These are phyloP conservation scores for Aurantiochytrium sp. DNA, from an alignment of 108 stramenopile species.

Conservation along the genomic window DNA sequence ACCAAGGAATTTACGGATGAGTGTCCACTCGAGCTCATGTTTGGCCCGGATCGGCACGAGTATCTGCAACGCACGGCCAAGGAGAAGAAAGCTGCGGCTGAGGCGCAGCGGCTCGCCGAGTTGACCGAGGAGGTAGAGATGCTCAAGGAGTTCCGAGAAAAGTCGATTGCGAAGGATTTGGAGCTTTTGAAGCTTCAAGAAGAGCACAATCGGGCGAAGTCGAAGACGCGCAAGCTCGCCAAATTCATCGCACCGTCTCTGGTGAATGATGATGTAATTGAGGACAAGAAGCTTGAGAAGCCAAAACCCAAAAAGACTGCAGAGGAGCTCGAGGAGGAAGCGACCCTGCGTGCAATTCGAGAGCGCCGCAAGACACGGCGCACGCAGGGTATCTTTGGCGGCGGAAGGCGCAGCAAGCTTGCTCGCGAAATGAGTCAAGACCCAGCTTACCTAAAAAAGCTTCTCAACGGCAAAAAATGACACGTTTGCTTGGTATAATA, in stretches of 20 bases:
- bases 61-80: neutral
- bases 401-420: neutral
- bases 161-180: neutral
- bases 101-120: neutral
- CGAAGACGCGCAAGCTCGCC: neutral
- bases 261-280: neutral
- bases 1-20: neutral
- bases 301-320: neutral
- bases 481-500: too few species aligned
- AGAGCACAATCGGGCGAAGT: neutral
- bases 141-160: conserved; percentile 1
- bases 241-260: neutral
- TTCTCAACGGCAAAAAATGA: neutral
- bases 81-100: neutral
- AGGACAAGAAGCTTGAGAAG: neutral
- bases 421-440: neutral
- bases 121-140: neutral
- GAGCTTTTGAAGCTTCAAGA: neutral
- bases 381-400: neutral
- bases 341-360: neutral
- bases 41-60: neutral
- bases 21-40: conserved; percentile 3
- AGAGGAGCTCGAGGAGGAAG: neutral
- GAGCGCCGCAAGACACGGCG: neutral
- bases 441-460: neutral